phyloP scores from a whole-genome alignment of 108 stramenopile species.

The Skeletonema marinoi region DNA sequence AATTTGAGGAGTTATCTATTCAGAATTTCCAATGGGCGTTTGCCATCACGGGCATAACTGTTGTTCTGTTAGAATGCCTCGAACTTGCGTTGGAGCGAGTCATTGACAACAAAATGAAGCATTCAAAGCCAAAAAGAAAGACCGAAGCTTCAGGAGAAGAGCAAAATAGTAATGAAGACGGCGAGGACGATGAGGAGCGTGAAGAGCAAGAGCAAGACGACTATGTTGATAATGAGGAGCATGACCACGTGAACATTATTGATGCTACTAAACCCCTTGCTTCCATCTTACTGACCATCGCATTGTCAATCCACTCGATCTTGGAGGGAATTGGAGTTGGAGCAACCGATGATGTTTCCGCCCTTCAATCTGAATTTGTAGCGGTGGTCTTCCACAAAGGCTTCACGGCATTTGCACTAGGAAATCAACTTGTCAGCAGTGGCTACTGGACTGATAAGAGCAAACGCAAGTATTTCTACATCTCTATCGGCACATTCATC shows the following conservation, averaged over 20 bases:
- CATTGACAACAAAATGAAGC: background rate
- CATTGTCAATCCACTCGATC: conserved; percentile 46
- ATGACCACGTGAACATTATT: background rate
- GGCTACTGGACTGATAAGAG: conserved; percentile 10
- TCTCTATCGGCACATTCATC: conserved; percentile 4
- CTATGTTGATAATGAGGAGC: background rate
- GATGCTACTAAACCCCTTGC: conserved; percentile 15
- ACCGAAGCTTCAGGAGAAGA: background rate
- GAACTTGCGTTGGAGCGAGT: background rate
- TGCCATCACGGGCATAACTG: background rate
- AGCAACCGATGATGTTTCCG: background rate
- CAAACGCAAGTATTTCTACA: conserved; percentile 13
- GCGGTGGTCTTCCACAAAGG: conserved; percentile 54
- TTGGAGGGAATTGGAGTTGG: conserved; percentile 55
- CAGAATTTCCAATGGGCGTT: background rate
- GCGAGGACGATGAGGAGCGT: background rate
- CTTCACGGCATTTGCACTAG: conserved; percentile 51
- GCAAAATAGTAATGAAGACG: background rate
- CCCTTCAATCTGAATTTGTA: conserved; percentile 28
- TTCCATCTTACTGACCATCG: conserved; percentile 39
- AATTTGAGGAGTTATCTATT: background rate
- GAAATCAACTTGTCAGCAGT: conserved; percentile 27
- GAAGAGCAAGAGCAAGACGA: background rate
- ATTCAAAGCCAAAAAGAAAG: background rate
- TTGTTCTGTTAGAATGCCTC: background rate